Evolutionary conservation across 2,329 filamentous ascomycete genomes (phyloP).

Genomic region (Sclerotinia subarctica): DNA sequence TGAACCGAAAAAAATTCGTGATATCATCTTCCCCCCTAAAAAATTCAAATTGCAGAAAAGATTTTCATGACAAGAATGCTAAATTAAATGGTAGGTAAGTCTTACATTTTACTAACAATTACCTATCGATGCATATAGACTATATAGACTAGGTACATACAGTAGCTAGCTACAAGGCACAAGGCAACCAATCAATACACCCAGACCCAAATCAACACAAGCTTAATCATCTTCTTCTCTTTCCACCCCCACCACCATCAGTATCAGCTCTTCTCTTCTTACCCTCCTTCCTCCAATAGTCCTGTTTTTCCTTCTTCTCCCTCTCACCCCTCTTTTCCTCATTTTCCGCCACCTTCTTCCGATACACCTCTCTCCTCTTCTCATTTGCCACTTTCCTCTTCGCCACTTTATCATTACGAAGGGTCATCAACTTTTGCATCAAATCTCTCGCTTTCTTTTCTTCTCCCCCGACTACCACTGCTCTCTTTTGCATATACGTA

Average conservation of each 20-base stretch:
- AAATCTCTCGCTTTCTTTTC: constrained; percentile 86
- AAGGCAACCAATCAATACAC: background rate
- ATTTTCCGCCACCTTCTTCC: constrained; percentile 77
- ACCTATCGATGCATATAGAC: too few relatives aligned
- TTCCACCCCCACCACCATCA: constrained; percentile 46
- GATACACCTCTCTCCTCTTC: constrained; percentile 74
- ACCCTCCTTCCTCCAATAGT: constrained; percentile 90
- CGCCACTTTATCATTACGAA: constrained; percentile 85
- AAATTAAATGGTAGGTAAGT: background rate
- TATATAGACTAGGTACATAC: too few relatives aligned
- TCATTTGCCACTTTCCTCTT: constrained; percentile 85
- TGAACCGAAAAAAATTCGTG: too few relatives aligned
- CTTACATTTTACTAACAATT: constrained; percentile 9
- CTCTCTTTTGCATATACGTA: constrained; percentile 94
- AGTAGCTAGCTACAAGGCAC: background rate
- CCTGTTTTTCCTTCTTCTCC: constrained; percentile 88
- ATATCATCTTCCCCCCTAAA: too few relatives aligned
- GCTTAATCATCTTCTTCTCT: constrained; percentile 30
- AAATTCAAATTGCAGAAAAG: too few relatives aligned
- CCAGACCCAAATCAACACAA: background rate
- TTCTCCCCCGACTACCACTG: constrained; percentile 79
- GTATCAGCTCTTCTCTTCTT: constrained; percentile 65
- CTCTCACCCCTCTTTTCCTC: constrained; percentile 80
- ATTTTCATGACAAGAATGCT: background rate
- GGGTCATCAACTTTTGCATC: constrained; percentile 87